phyloP scores from a whole-genome alignment of 352 stramenopile species.

The Phytophthora colocasiae region DNA sequence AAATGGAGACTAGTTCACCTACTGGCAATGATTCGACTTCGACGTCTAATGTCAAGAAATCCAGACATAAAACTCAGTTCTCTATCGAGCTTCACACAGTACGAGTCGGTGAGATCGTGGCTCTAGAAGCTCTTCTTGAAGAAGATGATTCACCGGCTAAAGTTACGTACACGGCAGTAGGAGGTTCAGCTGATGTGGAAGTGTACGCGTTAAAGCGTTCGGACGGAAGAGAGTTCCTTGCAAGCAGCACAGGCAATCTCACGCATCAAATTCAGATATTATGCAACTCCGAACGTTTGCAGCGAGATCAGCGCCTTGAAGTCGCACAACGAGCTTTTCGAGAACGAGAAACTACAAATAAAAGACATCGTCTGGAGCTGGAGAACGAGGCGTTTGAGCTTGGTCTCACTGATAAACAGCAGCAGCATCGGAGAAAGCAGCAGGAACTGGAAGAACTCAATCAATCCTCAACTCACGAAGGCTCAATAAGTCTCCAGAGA shows the following conservation, averaged over 20 bases:
- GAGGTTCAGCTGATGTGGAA: conserved; percentile 49
- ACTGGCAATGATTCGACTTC: not conserved
- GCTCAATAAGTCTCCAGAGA: conserved; percentile 6
- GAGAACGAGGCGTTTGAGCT: conserved; percentile 33
- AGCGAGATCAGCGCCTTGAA: conserved; percentile 28
- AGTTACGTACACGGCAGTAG: conserved; percentile 31
- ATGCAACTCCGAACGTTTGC: conserved; percentile 18
- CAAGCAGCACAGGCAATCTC: conserved; percentile 5
- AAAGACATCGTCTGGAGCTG: conserved; percentile 19
- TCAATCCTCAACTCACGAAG: conserved; percentile 4
- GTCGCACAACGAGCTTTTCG: conserved; percentile 16
- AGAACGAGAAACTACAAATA: conserved; percentile 14
- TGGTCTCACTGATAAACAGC: conserved; percentile 27
- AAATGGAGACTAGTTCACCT: conserved; percentile 22
- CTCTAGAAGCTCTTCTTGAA: conserved; percentile 44
- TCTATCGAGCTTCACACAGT: conserved; percentile 48
- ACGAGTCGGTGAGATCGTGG: conserved; percentile 42
- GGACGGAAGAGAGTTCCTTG: conserved; percentile 26
- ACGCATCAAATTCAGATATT: conserved; percentile 17
- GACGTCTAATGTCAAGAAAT: conserved; percentile 27
- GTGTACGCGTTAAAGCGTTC: conserved; percentile 48
- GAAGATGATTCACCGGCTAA: conserved; percentile 19
- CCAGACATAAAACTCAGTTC: conserved; percentile 28
- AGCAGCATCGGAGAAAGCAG: conserved; percentile 25
- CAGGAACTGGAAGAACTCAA: conserved; percentile 28